phyloP scores from a whole-genome alignment of 2,329 filamentous ascomycete species.

The Cyclaneusma minus region DNA sequence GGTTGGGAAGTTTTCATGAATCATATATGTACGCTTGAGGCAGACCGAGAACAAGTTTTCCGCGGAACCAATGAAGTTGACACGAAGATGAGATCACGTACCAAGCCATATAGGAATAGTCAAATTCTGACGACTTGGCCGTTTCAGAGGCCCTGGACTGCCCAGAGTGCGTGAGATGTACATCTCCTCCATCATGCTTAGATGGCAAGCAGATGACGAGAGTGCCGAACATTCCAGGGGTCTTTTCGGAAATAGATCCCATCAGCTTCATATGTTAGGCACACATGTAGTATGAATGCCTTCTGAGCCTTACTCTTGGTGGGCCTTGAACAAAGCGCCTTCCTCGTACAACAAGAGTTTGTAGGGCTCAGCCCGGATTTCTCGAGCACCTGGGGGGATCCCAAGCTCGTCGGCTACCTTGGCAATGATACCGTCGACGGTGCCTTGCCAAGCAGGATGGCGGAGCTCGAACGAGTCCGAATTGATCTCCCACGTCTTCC shows the following conservation, averaged over 20 bases:
- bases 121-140: constrained; percentile 16
- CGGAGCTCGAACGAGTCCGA: constrained; percentile 21
- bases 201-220: constrained; percentile 33
- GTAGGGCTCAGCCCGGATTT: constrained; percentile 22
- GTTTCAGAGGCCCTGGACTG: constrained; percentile 19
- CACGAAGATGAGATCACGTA: constrained; percentile 9
- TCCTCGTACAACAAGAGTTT: constrained; percentile 34
- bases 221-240: constrained; percentile 32
- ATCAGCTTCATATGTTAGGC: no score
- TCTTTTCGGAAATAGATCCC: constrained; percentile 26
- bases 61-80: no score
- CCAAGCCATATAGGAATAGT: constrained; percentile 19
- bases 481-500: constrained; percentile 28
- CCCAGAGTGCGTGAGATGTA: constrained; percentile 24
- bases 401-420: constrained; percentile 18
- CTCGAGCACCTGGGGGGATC: constrained; percentile 9
- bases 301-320: constrained; percentile 20
- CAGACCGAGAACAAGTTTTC: no score
- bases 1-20: no score
- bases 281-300: neutral
- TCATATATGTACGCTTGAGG: neutral
- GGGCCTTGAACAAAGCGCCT: constrained; percentile 31
- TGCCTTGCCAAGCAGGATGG: constrained; percentile 19
- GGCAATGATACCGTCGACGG: constrained; percentile 12
- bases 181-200: constrained; percentile 28